These are phyloP conservation scores for Cercophora scortea DNA, from an alignment of 495 filamentous ascomycete species.

Conservation along the genomic window DNA sequence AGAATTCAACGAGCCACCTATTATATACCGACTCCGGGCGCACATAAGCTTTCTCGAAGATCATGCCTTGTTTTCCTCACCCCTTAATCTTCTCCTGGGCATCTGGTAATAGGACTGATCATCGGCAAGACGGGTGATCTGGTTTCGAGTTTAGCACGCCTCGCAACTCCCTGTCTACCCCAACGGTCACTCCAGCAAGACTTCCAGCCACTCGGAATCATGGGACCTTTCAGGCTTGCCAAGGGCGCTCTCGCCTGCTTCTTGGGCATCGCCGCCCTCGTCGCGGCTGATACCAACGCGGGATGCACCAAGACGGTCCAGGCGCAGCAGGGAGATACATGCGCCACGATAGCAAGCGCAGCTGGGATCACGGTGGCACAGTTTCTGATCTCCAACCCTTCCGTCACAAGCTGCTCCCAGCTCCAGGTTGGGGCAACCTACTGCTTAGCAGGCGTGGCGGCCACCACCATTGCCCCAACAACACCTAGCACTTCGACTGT, in stretches of 20 bases:
- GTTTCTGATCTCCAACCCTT: constrained; percentile 19
- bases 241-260: constrained; percentile 8
- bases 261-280: constrained; percentile 5
- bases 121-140: no score
- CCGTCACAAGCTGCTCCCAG: constrained; percentile 15
- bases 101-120: no score
- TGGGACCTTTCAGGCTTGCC: constrained; percentile 8
- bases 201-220: not conserved
- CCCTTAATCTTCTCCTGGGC: no score
- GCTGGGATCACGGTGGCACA: constrained; percentile 21
- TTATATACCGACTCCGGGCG: no score
- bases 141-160: no score
- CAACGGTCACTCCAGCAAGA: no score
- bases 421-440: constrained; percentile 13
- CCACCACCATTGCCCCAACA: not conserved
- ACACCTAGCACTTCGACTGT: not conserved
- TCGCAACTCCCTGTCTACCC: no score
- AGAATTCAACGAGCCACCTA: no score
- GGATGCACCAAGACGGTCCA: constrained; percentile 13
- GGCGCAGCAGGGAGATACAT: constrained; percentile 21
- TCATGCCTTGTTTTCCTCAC: no score
- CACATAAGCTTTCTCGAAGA: no score
- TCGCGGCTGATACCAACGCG: not conserved
- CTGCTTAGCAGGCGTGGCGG: constrained; percentile 14
- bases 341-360: constrained; percentile 12